A percentile compares a stretch with the other conserved stretches of the same genome.
Evolutionary conservation across 345 rosid species (phyloP).

Genomic region (Arabidopsis thaliana): TAIR10.1 NC_003076.8:21967001-21967500

Average conservation of each 20-base stretch:
- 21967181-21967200: neutral
- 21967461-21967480: slow-evolving; percentile 75
- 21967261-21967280: neutral
- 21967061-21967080: slow-evolving; percentile 88
- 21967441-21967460: slow-evolving; percentile 66
- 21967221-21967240: neutral
- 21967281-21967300: slow-evolving; percentile 7
- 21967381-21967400: slow-evolving; percentile 2
- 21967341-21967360: slow-evolving; percentile 6
- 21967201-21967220: neutral
- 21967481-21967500: slow-evolving; percentile 55
- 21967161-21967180: slow-evolving; percentile 1
- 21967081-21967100: slow-evolving; percentile 85
- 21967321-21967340: neutral
- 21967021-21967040: slow-evolving; percentile 61
- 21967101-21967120: slow-evolving; percentile 60
- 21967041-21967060: slow-evolving; percentile 58
- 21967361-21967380: neutral
- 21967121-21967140: slow-evolving; percentile 72
- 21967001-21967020: slow-evolving; percentile 77
- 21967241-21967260: neutral
- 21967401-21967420: neutral
- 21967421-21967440: slow-evolving; percentile 25
- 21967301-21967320: neutral
- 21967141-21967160: slow-evolving; percentile 5